Evolutionary conservation across 2,329 filamentous ascomycete genomes (phyloP), one percentile per base, ranked within the genome.

Genomic region (Curvularia spicifera): DNA sequence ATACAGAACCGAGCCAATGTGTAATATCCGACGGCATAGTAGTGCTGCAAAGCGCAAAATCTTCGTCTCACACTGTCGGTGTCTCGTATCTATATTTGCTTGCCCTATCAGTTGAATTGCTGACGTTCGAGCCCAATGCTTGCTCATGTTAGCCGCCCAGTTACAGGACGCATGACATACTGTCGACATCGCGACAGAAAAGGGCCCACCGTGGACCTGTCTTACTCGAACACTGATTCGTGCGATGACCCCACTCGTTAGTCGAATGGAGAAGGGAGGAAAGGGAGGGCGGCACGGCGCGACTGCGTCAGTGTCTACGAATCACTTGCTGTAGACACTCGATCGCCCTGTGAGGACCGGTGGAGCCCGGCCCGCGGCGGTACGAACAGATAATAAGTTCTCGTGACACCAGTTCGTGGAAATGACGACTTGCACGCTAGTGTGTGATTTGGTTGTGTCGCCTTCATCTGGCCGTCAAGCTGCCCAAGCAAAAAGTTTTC

Each of bases 281-380:
- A 43, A 65, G 66, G 61, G 61, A 69, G 63, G 59, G 65, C 71
- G 71, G 71, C 67, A 70, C 71, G 71, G 71, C 65, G 63, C 71
- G 67, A 64, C 45, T 56, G 56, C 59, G 51, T 37, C 47, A 53
- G 46, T 60, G 44, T 52, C 61, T 66, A 55, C 69, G 66, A 72
- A 74, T 71, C 68, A 73, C n/a, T 43, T 44, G 37, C 61, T 45
- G n/a, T 33, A 52, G 45, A 39, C 49, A 49, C 46, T 48, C 57
- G 48, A 44, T 51, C 54, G 47, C 46, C 52, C 47, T 61, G 60
- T 57, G 56, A 58, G 51, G 54, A 53, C 55, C 55, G 56, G 64
- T 71, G 70, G 69, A 69, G 60, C 57, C 57, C 68, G 67, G 61
- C 60, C 67, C 68, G 69, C 59, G 49, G 50, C 51, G 56, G 59